Conservation (phyloP, 2,329 filamentous ascomycete genomes). For the Fusarium siculi region DNA sequence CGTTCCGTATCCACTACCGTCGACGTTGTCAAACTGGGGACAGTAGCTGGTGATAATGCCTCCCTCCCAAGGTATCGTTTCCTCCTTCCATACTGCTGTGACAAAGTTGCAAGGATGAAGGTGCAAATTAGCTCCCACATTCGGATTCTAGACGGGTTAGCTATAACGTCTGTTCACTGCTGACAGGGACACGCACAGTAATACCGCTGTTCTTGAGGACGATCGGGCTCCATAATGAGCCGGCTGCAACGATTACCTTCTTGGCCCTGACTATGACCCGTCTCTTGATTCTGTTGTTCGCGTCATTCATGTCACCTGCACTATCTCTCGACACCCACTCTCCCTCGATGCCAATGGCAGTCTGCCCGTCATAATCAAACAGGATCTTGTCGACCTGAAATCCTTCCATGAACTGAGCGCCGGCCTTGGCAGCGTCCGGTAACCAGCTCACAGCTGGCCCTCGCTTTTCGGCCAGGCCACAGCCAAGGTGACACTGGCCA, state of each 20-base stretch:
- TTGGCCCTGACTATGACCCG: slow-evolving; percentile 80
- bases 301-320: slow-evolving; percentile 66
- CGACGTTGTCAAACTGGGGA: slow-evolving; percentile 81
- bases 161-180: background rate
- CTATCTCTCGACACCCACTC: slow-evolving; percentile 78
- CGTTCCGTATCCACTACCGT: slow-evolving; percentile 80
- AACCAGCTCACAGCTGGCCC: slow-evolving; percentile 82
- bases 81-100: slow-evolving; percentile 73
- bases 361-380: slow-evolving; percentile 69
- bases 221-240: slow-evolving; percentile 80
- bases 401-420: slow-evolving; percentile 86
- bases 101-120: slow-evolving; percentile 77
- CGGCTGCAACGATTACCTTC: slow-evolving; percentile 81
- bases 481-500: slow-evolving; percentile 70
- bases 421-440: slow-evolving; percentile 80
- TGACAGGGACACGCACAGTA: slow-evolving; percentile 57
- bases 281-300: slow-evolving; percentile 60
- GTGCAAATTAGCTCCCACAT: slow-evolving; percentile 85
- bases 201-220: slow-evolving; percentile 82
- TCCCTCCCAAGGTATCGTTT: slow-evolving; percentile 77
- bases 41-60: slow-evolving; percentile 83
- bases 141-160: slow-evolving; percentile 67
- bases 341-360: slow-evolving; percentile 77
- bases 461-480: slow-evolving; percentile 77
- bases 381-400: slow-evolving; percentile 76